phyloP scores from a whole-genome alignment of 1,139 yeast genomes.

The Suhomyces anneliseae region DNA sequence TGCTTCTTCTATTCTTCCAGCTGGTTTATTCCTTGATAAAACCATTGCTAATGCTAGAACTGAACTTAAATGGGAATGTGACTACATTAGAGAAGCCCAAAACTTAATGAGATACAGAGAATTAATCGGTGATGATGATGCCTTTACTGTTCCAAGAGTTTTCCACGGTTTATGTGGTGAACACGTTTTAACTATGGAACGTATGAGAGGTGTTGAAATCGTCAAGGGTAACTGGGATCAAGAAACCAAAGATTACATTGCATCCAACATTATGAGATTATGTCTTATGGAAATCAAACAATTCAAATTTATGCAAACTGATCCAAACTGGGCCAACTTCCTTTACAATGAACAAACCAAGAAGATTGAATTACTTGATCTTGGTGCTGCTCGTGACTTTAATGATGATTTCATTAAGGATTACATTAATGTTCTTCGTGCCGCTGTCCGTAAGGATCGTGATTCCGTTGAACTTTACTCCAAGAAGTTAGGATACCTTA shows the following conservation, averaged over 20 bases:
- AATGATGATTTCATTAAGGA: slow-evolving; percentile 63
- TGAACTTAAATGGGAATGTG: slow-evolving; percentile 97
- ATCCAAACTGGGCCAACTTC: slow-evolving; percentile 99
- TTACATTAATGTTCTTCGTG: slow-evolving; percentile 72
- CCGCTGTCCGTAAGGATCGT: slow-evolving; percentile 73
- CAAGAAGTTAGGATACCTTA: slow-evolving; percentile 76
- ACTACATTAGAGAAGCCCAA: slow-evolving; percentile 86
- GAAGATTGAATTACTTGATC: slow-evolving; percentile 83
- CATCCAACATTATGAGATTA: slow-evolving; percentile 81
- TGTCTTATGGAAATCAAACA: slow-evolving; percentile 82
- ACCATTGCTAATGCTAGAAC: slow-evolving; percentile 91
- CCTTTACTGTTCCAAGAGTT: slow-evolving; percentile 79
- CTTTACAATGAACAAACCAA: slow-evolving; percentile 66
- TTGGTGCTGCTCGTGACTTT: slow-evolving; percentile 91
- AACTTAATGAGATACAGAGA: slow-evolving; percentile 70
- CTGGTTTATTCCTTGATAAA: slow-evolving; percentile 87
- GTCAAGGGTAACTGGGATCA: slow-evolving; percentile 77
- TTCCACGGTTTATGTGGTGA: slow-evolving; percentile 75
- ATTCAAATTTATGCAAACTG: slow-evolving; percentile 95
- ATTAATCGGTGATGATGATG: slow-evolving; percentile 62
- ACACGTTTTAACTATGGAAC: slow-evolving; percentile 87
- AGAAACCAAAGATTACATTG: slow-evolving; percentile 74
- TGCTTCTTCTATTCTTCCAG: slow-evolving; percentile 85
- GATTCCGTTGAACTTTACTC: slow-evolving; percentile 65
- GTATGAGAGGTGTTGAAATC: slow-evolving; percentile 80